These are phyloP conservation scores for Aspergillus sp. DNA, from an alignment of 2,329 filamentous ascomycete genomes.

Conservation along the genomic window DNA sequence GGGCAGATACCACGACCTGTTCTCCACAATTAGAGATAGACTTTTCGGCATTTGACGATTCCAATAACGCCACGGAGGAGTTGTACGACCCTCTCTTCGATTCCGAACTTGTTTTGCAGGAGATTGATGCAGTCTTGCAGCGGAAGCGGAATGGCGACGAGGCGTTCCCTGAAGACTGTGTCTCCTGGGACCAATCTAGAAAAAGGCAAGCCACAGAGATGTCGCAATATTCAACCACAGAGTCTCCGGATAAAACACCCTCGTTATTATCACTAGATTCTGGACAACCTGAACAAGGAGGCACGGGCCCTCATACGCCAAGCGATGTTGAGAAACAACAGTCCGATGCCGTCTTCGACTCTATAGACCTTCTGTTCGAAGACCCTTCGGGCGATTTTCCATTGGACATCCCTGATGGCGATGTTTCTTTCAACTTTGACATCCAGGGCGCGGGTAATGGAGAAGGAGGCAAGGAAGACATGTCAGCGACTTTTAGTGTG, in stretches of 20 bases:
- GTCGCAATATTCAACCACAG: constrained; percentile 1
- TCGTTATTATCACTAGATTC: constrained; percentile 24
- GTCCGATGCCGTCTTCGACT: constrained; percentile 23
- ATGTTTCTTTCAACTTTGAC: constrained; percentile 4
- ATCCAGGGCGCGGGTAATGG: not conserved
- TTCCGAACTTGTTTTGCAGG: constrained; percentile 18
- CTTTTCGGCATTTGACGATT: not conserved
- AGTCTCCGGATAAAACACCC: constrained; percentile 22
- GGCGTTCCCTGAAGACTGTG: constrained; percentile 21
- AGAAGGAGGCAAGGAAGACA: not conserved
- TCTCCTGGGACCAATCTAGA: constrained; percentile 15
- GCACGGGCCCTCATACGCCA: constrained; percentile 21
- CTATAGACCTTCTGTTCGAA: constrained; percentile 24
- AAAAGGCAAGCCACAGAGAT: constrained; percentile 22
- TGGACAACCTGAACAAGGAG: constrained; percentile 16
- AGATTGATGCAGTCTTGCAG: constrained; percentile 18
- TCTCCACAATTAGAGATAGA: not conserved
- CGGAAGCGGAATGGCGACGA: constrained; percentile 28
- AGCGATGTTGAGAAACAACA: constrained; percentile 14
- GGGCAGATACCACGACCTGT: not conserved
- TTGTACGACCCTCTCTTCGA: constrained; percentile 25
- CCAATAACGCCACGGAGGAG: constrained; percentile 8
- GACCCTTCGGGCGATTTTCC: constrained; percentile 15
- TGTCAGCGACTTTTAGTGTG: not conserved
- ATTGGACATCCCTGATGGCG: constrained; percentile 5